phyloP scores from a whole-genome alignment of 179 eudicot genomes.

The Spinacia oleracea region DNA sequence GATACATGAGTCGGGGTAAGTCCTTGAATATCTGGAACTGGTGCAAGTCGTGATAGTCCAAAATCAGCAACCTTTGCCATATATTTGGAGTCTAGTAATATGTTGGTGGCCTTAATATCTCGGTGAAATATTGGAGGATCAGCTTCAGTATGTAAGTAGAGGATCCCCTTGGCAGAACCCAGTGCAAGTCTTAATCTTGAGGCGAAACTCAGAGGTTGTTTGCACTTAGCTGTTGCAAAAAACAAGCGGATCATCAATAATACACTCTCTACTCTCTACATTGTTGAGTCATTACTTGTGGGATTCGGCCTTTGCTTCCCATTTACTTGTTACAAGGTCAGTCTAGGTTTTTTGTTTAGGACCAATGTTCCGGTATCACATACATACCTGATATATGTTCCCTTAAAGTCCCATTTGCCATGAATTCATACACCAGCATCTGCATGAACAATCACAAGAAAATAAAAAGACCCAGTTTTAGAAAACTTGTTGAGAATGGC shows the following conservation, averaged over 20 bases:
- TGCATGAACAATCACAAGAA: conserved; percentile 34
- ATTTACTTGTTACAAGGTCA: too few species aligned
- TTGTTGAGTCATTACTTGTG: too few species aligned
- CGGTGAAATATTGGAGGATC: conserved; percentile 81
- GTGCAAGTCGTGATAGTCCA: conserved; percentile 75
- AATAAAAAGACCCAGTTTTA: not conserved
- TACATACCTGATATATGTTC: conserved; percentile 58
- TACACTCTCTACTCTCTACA: too few species aligned
- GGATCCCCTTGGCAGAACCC: conserved; percentile 70
- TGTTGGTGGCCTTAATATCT: conserved; percentile 73
- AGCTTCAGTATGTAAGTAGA: conserved; percentile 75
- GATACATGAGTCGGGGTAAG: conserved; percentile 50
- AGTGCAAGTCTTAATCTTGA: conserved; percentile 53
- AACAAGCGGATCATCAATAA: not conserved
- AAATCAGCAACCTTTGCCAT: conserved; percentile 79
- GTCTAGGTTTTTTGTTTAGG: too few species aligned
- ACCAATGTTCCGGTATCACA: too few species aligned
- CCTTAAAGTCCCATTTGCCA: conserved; percentile 74
- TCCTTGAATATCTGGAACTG: conserved; percentile 59
- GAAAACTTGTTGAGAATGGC: not conserved
- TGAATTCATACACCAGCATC: conserved; percentile 86
- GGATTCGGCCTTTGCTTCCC: too few species aligned
- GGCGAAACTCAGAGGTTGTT: conserved; percentile 26
- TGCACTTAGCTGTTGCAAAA: conserved; percentile 25
- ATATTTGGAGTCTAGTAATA: conserved; percentile 55